These are phyloP conservation scores for Glarea lozoyensis DNA, from an alignment of 495 filamentous ascomycete species.

Conservation along the genomic window DNA sequence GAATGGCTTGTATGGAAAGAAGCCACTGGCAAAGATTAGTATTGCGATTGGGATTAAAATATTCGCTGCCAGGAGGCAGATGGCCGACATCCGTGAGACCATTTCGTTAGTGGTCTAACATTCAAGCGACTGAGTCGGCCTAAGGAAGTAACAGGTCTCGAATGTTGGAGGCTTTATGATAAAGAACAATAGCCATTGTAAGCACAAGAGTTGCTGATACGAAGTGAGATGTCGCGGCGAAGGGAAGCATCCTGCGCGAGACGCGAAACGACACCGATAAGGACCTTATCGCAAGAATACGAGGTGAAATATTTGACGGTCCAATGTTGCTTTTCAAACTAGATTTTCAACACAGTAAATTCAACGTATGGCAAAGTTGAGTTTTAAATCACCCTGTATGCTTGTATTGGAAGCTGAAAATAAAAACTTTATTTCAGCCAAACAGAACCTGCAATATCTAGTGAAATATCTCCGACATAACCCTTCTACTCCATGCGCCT, in stretches of 20 bases:
- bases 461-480: too few relatives aligned
- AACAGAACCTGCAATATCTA: too few relatives aligned
- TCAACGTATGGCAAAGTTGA: too few relatives aligned
- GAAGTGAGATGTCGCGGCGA: conserved; percentile 4
- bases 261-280: conserved; percentile 14
- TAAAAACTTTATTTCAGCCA: too few relatives aligned
- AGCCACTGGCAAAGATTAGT: conserved; percentile 77
- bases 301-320: background rate
- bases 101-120: conserved; percentile 6
- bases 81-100: conserved; percentile 5
- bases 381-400: too few relatives aligned
- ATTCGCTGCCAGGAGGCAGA: conserved; percentile 56
- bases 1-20: conserved; percentile 96
- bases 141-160: too few relatives aligned
- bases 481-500: too few relatives aligned
- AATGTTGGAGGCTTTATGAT: too few relatives aligned
- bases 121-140: background rate
- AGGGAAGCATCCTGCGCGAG: conserved; percentile 13
- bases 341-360: too few relatives aligned
- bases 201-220: background rate
- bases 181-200: conserved; percentile 6
- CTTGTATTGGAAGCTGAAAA: too few relatives aligned
- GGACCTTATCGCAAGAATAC: conserved; percentile 11
- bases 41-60: conserved; percentile 69
- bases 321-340: too few relatives aligned